These are phyloP conservation scores for Hericium alpestre DNA, from an alignment of 768 basidiomycete genomes.

Conservation along the genomic window DNA sequence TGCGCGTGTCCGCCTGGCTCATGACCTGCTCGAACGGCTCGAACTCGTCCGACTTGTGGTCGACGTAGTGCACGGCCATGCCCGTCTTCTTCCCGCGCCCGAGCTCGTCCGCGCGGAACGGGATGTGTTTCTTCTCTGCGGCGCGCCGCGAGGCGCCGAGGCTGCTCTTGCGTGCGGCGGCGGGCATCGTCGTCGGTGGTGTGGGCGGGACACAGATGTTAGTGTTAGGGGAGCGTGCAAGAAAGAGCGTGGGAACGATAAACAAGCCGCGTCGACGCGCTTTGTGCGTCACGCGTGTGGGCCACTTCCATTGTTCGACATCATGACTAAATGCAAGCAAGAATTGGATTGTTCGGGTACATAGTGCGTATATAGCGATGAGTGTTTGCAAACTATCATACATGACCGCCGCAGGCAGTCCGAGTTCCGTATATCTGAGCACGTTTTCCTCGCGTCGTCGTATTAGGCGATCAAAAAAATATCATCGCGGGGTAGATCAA, in stretches of 20 bases:
- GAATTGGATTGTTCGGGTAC: too few relatives aligned
- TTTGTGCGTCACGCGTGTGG: neutral
- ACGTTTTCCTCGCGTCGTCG: neutral
- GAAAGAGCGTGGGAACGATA: constrained; percentile 10
- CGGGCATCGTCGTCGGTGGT: constrained; percentile 16
- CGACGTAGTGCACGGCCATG: constrained; percentile 53
- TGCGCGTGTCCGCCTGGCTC: constrained; percentile 55
- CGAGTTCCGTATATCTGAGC: neutral
- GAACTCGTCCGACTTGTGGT: constrained; percentile 71
- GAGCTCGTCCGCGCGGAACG: constrained; percentile 69
- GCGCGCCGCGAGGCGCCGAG: constrained; percentile 39
- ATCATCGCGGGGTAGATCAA: neutral
- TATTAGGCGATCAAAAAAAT: neutral
- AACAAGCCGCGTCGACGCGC: constrained; percentile 1
- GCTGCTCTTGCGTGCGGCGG: constrained; percentile 27
- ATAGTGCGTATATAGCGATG: too few relatives aligned
- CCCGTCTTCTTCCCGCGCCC: constrained; percentile 77
- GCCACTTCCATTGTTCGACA: neutral
- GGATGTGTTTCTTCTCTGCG: constrained; percentile 57
- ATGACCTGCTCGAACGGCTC: constrained; percentile 73
- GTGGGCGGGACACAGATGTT: neutral
- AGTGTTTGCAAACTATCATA: too few relatives aligned
- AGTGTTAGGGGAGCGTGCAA: neutral
- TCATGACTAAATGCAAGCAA: neutral
- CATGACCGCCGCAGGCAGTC: neutral